phyloP scores from a whole-genome alignment of 768 basidiomycete genomes.

The Leccinum incarnatum region DNA sequence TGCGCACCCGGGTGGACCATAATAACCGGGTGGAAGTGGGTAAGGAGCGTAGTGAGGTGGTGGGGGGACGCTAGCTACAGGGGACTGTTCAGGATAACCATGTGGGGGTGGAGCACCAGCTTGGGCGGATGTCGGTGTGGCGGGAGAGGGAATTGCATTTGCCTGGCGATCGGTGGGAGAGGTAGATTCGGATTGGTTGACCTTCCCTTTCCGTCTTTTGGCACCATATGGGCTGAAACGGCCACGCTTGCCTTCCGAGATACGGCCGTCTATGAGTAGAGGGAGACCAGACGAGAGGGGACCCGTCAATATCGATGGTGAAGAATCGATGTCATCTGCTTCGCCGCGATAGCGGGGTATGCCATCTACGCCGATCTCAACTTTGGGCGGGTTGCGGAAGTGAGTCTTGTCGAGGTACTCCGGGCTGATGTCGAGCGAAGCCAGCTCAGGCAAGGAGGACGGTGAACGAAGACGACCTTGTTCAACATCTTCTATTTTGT shows the following conservation, averaged over 20 bases:
- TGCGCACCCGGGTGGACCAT: constrained; percentile 28
- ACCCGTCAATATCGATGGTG: constrained; percentile 39
- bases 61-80: constrained; percentile 24
- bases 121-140: constrained; percentile 30
- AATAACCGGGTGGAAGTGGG: constrained; percentile 32
- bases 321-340: constrained; percentile 64
- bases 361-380: constrained; percentile 84
- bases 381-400: constrained; percentile 87
- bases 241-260: constrained; percentile 44
- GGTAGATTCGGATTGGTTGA: constrained; percentile 23
- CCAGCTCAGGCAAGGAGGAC: constrained; percentile 84
- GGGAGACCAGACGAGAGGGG: constrained; percentile 47
- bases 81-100: constrained; percentile 28
- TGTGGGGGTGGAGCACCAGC: constrained; percentile 24
- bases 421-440: constrained; percentile 79
- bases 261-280: constrained; percentile 47
- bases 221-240: constrained; percentile 44
- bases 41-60: constrained; percentile 34
- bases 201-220: constrained; percentile 42
- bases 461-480: constrained; percentile 85
- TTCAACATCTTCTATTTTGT: constrained; percentile 88
- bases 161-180: constrained; percentile 32
- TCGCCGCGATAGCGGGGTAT: constrained; percentile 79
- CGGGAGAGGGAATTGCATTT: constrained; percentile 26
- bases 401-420: constrained; percentile 89